phyloP scores from a whole-genome alignment of 2,329 filamentous ascomycete species.

The Raffaelea arxii region DNA sequence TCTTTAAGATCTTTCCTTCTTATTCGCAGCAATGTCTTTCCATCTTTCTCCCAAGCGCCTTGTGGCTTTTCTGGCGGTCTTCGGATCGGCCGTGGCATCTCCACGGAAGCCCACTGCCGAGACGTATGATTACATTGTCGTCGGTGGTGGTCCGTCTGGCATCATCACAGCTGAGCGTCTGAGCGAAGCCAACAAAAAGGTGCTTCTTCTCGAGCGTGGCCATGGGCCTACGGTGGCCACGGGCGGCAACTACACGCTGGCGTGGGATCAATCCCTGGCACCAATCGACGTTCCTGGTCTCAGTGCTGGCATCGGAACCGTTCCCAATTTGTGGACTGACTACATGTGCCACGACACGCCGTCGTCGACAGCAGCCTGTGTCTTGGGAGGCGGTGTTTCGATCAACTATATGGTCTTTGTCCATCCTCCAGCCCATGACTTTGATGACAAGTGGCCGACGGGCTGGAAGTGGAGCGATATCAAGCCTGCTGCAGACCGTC shows the following conservation, averaged over 20 bases:
- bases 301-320: constrained; percentile 24
- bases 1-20: too few relatives aligned
- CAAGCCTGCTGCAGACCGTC: constrained; percentile 44
- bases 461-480: constrained; percentile 65
- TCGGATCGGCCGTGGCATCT: too few relatives aligned
- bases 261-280: constrained; percentile 31
- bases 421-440: constrained; percentile 54
- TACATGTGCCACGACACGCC: constrained; percentile 47
- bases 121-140: background rate
- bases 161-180: background rate
- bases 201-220: background rate
- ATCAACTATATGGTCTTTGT: constrained; percentile 37
- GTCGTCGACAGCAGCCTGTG: constrained; percentile 54
- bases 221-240: background rate
- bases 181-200: background rate
- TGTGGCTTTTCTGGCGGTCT: too few relatives aligned
- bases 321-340: constrained; percentile 57
- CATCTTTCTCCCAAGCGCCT: too few relatives aligned
- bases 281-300: constrained; percentile 64
- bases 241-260: background rate
- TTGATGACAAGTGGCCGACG: constrained; percentile 60
- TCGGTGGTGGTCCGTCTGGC: background rate
- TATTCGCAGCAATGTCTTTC: too few relatives aligned
- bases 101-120: too few relatives aligned
- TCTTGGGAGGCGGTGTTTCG: constrained; percentile 57